phyloP scores from a whole-genome alignment of 345 rosid species.

The Citrus cavaleriei region DNA sequence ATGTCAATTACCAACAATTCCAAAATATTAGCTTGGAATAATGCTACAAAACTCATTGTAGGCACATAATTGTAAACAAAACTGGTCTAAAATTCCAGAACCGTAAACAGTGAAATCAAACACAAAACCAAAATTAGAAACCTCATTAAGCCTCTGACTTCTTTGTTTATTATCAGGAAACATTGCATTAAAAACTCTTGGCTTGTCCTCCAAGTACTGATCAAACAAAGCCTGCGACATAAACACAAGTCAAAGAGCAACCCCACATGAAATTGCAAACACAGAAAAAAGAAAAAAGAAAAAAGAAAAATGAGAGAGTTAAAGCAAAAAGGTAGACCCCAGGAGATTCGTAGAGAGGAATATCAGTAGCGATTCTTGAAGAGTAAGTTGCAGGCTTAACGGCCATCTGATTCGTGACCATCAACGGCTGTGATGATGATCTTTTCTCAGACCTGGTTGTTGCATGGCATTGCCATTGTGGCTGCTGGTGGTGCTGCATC shows the following conservation, averaged over 20 bases:
- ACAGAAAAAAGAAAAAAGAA: neutral
- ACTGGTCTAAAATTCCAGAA: neutral
- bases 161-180: conserved; percentile 75
- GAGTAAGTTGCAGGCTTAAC: conserved; percentile 52
- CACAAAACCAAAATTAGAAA: neutral
- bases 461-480: conserved; percentile 29
- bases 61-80: neutral
- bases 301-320: neutral
- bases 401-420: conserved; percentile 29
- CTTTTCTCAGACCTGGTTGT: neutral
- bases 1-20: neutral
- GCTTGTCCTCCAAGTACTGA: conserved; percentile 71
- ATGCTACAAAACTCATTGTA: neutral
- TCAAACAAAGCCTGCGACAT: conserved; percentile 69
- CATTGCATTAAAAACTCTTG: conserved; percentile 76
- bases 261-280: neutral
- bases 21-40: neutral
- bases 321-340: conserved; percentile 42
- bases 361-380: conserved; percentile 69
- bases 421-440: conserved; percentile 5
- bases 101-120: neutral
- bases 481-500: conserved; percentile 17
- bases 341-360: conserved; percentile 76
- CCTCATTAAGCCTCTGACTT: conserved; percentile 67
- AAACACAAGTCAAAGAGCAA: neutral